A percentile compares a stretch with the other conserved stretches of the same genome.
phyloP scores from a whole-genome alignment of 768 basidiomycete species.

The Amanita fuliginea region DNA sequence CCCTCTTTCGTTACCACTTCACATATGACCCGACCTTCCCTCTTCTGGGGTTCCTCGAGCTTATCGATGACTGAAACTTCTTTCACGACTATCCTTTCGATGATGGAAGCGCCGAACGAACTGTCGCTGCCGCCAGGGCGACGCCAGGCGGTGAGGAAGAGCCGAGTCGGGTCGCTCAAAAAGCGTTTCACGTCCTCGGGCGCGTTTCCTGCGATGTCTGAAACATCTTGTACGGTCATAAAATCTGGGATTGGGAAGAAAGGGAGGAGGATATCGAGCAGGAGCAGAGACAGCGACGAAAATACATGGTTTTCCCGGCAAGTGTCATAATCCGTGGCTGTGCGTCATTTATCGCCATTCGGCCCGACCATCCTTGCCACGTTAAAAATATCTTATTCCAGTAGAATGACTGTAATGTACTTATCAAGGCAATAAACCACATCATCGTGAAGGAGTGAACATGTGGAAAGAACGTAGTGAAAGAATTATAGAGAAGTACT shows the following conservation, averaged over 20 bases:
- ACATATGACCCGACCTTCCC: slow-evolving; percentile 18
- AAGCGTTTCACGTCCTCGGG: slow-evolving; percentile 9
- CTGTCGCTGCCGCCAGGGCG: not conserved
- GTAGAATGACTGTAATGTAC: no score
- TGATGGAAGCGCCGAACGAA: slow-evolving; percentile 12
- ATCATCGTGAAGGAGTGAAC: not conserved
- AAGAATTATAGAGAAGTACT: not conserved
- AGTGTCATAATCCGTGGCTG: no score
- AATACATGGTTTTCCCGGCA: no score
- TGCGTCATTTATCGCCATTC: no score
- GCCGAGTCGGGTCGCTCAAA: not conserved
- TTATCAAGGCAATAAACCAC: not conserved
- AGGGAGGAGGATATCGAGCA: not conserved
- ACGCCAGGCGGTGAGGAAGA: not conserved
- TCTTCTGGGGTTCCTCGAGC: slow-evolving; percentile 18
- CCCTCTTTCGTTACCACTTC: slow-evolving; percentile 16
- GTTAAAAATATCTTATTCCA: no score
- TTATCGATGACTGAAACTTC: slow-evolving; percentile 16
- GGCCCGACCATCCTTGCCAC: no score
- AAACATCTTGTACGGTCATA: not conserved
- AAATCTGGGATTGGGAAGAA: not conserved
- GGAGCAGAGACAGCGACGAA: no score
- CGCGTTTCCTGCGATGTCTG: slow-evolving; percentile 11
- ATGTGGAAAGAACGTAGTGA: not conserved
- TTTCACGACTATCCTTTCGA: slow-evolving; percentile 9